Conservation (phyloP, 2,329 filamentous ascomycete species). For the Elsinoe batatas region DNA sequence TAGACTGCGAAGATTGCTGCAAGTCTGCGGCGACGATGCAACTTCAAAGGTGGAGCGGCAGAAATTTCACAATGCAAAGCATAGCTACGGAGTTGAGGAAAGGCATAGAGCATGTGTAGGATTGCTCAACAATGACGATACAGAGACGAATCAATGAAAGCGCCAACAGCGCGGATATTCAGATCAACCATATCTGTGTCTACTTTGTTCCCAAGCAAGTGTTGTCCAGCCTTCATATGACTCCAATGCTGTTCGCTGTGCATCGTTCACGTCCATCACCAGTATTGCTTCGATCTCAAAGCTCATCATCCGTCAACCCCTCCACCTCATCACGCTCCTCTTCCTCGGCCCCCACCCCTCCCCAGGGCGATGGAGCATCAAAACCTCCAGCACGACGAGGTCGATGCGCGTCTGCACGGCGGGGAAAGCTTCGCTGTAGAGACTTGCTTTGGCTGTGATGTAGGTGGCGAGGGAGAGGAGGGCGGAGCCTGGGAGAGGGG, state of each 20-base stretch:
- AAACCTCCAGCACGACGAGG: neutral
- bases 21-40: neutral
- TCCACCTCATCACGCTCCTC: neutral
- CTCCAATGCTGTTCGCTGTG: too few species aligned
- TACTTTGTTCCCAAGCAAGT: neutral
- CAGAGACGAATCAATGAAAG: neutral
- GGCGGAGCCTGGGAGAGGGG: neutral
- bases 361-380: neutral
- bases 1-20: neutral
- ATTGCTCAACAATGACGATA: neutral
- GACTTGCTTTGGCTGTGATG: neutral
- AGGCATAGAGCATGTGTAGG: neutral
- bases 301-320: neutral
- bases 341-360: neutral
- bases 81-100: constrained; percentile 3
- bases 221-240: too few species aligned
- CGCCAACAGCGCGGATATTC: neutral
- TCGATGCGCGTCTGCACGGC: neutral
- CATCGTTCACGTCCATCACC: too few species aligned
- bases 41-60: neutral
- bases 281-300: neutral
- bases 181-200: neutral
- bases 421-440: neutral
- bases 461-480: neutral
- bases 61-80: neutral